Percentiles rank a stretch among this genome's conserved stretches.
Conservation (phyloP, 2,329 filamentous ascomycete genomes). For the Karstenula rhodostoma region DNA sequence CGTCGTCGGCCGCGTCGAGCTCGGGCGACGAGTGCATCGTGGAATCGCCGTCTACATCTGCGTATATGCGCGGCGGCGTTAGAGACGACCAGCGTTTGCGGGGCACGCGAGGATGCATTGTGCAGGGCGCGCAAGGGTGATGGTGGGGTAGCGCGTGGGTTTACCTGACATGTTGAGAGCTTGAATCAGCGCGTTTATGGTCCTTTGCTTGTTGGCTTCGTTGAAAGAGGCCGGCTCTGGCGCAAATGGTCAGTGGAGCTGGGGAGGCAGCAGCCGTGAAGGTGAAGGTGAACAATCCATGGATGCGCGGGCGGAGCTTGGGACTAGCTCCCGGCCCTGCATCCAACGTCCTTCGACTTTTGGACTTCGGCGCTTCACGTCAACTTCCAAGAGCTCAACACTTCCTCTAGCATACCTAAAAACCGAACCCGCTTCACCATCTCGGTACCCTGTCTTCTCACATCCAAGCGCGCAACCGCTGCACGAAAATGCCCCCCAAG, state of each 20-base stretch:
- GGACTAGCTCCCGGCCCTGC: conserved; percentile 4
- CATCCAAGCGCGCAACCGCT: not conserved
- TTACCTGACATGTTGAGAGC: conserved; percentile 12
- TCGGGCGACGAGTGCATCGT: conserved; percentile 60
- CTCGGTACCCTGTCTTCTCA: not conserved
- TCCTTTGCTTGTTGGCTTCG: not conserved
- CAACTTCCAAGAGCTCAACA: not conserved
- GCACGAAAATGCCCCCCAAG: conserved; percentile 41
- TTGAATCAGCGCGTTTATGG: not conserved
- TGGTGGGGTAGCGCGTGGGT: conserved; percentile 13
- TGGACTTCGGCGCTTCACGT: not conserved
- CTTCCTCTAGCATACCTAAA: not conserved
- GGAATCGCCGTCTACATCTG: conserved; percentile 64
- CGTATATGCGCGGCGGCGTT: conserved; percentile 17
- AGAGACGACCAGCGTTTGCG: conserved; percentile 15
- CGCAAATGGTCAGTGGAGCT: not conserved
- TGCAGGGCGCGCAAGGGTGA: conserved; percentile 12
- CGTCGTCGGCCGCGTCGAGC: conserved; percentile 43
- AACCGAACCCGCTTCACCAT: not conserved
- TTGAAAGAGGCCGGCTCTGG: not conserved
- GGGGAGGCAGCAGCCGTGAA: not conserved
- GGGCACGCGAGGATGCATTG: conserved; percentile 13
- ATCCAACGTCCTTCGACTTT: conserved; percentile 1
- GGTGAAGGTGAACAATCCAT: too few species aligned
- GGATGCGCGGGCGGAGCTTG: not conserved